Conservation (phyloP, 1,284 basidiomycete species). For the Rhodotorula sp. region DNA sequence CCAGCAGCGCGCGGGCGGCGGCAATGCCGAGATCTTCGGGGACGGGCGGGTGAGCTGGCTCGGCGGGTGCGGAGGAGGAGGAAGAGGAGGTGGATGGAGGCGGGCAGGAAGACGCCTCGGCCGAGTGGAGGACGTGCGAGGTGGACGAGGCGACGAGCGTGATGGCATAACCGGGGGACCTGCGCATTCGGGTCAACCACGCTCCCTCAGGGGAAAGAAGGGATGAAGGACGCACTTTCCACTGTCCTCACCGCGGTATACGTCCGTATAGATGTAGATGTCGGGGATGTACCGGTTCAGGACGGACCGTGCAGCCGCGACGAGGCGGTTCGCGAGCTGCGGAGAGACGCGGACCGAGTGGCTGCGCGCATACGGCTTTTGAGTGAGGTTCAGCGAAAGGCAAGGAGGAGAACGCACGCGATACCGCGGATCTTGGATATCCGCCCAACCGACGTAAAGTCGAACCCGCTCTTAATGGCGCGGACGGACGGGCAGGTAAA, state of each 20-base stretch:
- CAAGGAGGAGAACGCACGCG: conserved; percentile 63
- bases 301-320: conserved; percentile 85
- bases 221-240: conserved; percentile 70
- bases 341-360: conserved; percentile 94
- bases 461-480: conserved; percentile 78
- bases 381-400: background rate
- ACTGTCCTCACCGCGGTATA: conserved; percentile 95
- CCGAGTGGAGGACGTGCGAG: conserved; percentile 81
- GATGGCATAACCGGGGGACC: conserved; percentile 93
- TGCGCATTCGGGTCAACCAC: conserved; percentile 47
- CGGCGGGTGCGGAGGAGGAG: background rate
- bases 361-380: conserved; percentile 53
- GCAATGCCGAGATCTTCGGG: conserved; percentile 89
- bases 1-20: conserved; percentile 74
- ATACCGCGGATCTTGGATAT: conserved; percentile 94
- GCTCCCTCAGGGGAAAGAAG: conserved; percentile 25
- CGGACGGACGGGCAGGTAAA: conserved; percentile 92
- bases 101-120: conserved; percentile 79
- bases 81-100: conserved; percentile 24
- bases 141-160: conserved; percentile 89
- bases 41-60: conserved; percentile 53
- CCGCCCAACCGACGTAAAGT: conserved; percentile 87
- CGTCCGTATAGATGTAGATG: conserved; percentile 96
- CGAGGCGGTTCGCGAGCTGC: conserved; percentile 96
- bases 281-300: conserved; percentile 97